phyloP scores from a whole-genome alignment of 768 basidiomycete genomes.

The Lactarius hatsudake region DNA sequence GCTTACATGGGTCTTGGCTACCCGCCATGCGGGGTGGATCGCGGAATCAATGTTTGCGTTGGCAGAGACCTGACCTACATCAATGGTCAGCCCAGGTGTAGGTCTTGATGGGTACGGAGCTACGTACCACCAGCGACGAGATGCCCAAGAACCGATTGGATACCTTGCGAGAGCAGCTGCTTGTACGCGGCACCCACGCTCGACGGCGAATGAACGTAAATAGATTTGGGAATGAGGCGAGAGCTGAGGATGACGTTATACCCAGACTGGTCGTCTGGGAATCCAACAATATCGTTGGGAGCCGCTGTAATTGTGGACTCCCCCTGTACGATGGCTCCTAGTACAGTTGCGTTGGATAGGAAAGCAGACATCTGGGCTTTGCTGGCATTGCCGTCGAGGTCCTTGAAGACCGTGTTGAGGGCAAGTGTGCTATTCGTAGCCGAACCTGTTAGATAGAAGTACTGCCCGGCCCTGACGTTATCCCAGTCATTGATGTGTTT shows the following conservation, averaged over 20 bases:
- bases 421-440: conserved; percentile 9
- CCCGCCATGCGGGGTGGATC: conserved; percentile 38
- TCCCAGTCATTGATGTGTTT: conserved; percentile 13
- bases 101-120: background rate
- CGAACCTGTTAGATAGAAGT: conserved; percentile 34
- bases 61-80: conserved; percentile 35
- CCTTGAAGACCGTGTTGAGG: conserved; percentile 29
- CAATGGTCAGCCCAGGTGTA: background rate
- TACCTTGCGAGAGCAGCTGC: conserved; percentile 11
- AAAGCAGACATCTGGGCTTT: conserved; percentile 20
- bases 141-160: conserved; percentile 5
- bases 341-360: conserved; percentile 13
- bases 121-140: conserved; percentile 18
- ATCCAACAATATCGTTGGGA: conserved; percentile 16
- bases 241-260: conserved; percentile 21
- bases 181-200: conserved; percentile 23
- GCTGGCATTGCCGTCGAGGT: conserved; percentile 24
- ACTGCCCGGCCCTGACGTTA: conserved; percentile 13
- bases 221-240: conserved; percentile 19
- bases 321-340: conserved; percentile 26
- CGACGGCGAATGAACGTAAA: background rate
- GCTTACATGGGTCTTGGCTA: conserved; percentile 39
- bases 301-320: conserved; percentile 10
- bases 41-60: conserved; percentile 37
- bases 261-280: conserved; percentile 18